Evolutionary conservation across 2,329 filamentous ascomycete genomes (phyloP).

Genomic region (Setomelanomma holmii): DNA sequence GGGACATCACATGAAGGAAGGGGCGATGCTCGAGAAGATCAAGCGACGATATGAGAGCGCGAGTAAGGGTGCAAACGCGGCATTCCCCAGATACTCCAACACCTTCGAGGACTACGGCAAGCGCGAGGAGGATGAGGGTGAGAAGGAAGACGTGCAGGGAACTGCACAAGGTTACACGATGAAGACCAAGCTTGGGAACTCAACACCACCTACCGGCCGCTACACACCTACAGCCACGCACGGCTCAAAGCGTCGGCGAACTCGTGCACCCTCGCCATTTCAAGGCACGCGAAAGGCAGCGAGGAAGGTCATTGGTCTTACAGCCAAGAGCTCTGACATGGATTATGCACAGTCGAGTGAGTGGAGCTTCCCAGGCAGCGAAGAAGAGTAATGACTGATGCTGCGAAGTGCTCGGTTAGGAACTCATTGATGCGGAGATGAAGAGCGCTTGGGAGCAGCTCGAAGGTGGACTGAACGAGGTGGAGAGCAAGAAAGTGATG

Average conservation of each 20-base stretch:
- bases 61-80: background rate
- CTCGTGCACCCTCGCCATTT: background rate
- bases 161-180: background rate
- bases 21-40: constrained; percentile 7
- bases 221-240: background rate
- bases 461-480: too few relatives aligned
- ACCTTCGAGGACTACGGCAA: background rate
- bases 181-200: background rate
- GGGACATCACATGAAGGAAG: constrained; percentile 7
- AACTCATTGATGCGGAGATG: too few relatives aligned
- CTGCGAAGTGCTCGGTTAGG: too few relatives aligned
- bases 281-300: too few relatives aligned
- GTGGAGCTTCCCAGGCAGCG: constrained; percentile 12
- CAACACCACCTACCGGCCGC: background rate
- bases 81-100: too few relatives aligned
- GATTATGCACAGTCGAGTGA: constrained; percentile 15
- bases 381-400: too few relatives aligned
- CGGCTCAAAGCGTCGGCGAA: background rate
- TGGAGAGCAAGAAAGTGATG: too few relatives aligned
- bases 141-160: background rate
- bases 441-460: too few relatives aligned
- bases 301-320: constrained; percentile 3
- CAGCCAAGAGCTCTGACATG: background rate
- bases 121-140: background rate
- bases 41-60: constrained; percentile 6